These are phyloP conservation scores for Agaricales sp. DNA, from an alignment of 1,284 basidiomycete genomes.

Conservation along the genomic window DNA sequence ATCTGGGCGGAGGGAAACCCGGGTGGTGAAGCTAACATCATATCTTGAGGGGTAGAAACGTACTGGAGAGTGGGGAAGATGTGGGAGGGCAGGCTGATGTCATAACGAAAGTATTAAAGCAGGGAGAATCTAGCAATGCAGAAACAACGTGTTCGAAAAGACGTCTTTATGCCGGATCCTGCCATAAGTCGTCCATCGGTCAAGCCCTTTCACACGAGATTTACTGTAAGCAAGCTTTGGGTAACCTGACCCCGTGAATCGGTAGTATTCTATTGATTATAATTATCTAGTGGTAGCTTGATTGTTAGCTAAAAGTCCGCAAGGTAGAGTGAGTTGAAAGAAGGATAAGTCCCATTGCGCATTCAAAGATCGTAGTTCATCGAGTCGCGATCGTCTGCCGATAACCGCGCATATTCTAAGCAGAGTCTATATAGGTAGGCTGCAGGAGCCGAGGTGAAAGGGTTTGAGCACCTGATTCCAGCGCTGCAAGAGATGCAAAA, in stretches of 20 bases:
- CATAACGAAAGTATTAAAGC: background rate
- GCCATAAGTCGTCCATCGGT: too few species aligned
- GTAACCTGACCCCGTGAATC: background rate
- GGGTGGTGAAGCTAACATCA: background rate
- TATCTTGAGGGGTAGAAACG: background rate
- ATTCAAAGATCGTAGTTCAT: conserved; percentile 31
- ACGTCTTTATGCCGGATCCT: background rate
- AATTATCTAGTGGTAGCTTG: too few species aligned
- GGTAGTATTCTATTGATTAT: background rate
- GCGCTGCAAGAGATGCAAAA: conserved; percentile 7
- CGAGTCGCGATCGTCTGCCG: conserved; percentile 72
- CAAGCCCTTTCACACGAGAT: too few species aligned
- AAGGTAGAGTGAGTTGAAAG: too few species aligned
- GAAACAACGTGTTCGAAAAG: background rate
- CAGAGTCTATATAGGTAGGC: conserved; percentile 84
- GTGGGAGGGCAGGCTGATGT: background rate
- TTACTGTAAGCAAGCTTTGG: too few species aligned
- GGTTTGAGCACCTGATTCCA: conserved; percentile 10
- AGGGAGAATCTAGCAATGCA: background rate
- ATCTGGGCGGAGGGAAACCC: background rate
- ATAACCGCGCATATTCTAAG: conserved; percentile 82
- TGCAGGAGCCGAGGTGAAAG: conserved; percentile 20
- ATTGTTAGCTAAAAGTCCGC: too few species aligned
- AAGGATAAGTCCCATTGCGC: background rate
- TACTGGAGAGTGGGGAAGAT: background rate